Evolutionary conservation across 306 rosid species (phyloP), one percentile per base, ranked within the genome.

Genomic region (Hippophae rhamnoides): DNA sequence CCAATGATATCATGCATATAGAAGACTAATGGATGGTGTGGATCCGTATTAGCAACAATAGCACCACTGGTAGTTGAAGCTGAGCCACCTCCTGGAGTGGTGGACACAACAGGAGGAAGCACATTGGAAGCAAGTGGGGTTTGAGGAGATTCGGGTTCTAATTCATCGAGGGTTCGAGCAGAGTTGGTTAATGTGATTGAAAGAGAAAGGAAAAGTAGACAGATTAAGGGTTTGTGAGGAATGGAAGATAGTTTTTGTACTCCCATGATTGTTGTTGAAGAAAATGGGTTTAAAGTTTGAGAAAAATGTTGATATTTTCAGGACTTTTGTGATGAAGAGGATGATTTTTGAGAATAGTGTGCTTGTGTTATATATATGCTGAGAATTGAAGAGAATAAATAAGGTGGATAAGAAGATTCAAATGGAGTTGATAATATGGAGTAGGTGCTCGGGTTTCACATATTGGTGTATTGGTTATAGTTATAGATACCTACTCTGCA

Each of bases 1-100:
- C 95, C 95, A 0, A 90, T 78, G 6, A 90, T 77, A 53, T 90
- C 97, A 9, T 87, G 97, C 94, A 87, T 57, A 76, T 69, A 90
- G 70, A 90, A 90, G 12, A 81, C 55, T 0, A 90, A 23, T 0
- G 78, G 27, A n/a, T 74, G 82, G 23, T 73, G 70, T 9, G 69
- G 55, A 31, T 52, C 73, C 8, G 58, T 47, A 2, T 44, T 13
- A 25, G 67, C 23, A 3, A 27, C 73, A 8, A 72, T 44, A 0
- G 77, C 70, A 5, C 61, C 47, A 4, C 38, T 31, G n/a, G 25
- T 7, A 5, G 18, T 58, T n/a, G 72, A 41, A 1, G 66, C 65
- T 6, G 70, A 46, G 10, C 38, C 38, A 31, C 63, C 74, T 6
- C 71, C 69, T 7, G 74, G 31, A 0, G 76, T 69, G 55, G 66